Base-by-base conservation (phyloP, 2,329 filamentous ascomycete species). In the Phoma herbarum region DNA sequence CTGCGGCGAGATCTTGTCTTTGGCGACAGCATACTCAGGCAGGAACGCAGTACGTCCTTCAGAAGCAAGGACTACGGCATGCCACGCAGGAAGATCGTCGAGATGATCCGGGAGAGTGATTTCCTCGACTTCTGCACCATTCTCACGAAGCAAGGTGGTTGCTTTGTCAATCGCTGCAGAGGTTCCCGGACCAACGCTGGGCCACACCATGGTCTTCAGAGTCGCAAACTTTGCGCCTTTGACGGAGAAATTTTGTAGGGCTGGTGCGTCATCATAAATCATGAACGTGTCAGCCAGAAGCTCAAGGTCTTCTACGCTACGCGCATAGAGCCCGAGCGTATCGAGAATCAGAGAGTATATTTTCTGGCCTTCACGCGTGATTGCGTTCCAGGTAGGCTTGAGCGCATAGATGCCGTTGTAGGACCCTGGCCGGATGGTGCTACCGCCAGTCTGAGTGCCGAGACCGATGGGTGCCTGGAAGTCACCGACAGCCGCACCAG, bases 381-480 rank as follows among this genome's bases (percentile, higher is more conserved):
- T 82, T 0, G 85, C 76, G 53, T 84, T 84, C 86, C 86, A 90
- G 0, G 87, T 90, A 2, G 88, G 87, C 69, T 90, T 90, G 53
- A 89, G 78, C 0, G 81, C 87, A 56, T 86, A 90, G 4, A 87
- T 79, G 6, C 88, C 88, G 60, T 86, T 89, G 75, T 85, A 91
- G 0, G 86, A 86, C 0, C 80, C 88, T 0, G 88, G 88, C 0
- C 88, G 82, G 43, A 91, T 85, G 0, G 81, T 85, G 58, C 85
- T 88, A 0, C 88, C 88, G 2, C 84, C 85, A 0, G 88, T 91
- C 67, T 91, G 88, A 0, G 88, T 89, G 0, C 87, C 88, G 0
- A 91, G 75, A 0, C 78, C 82, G 11, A 90, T 66, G 0, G 87
- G 85, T 0, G 82, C 83, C 61, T 90, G 88, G 51, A 84, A 83